These are phyloP conservation scores for Alternaria gaisen DNA, from an alignment of 2,329 filamentous ascomycete genomes.

Conservation along the genomic window DNA sequence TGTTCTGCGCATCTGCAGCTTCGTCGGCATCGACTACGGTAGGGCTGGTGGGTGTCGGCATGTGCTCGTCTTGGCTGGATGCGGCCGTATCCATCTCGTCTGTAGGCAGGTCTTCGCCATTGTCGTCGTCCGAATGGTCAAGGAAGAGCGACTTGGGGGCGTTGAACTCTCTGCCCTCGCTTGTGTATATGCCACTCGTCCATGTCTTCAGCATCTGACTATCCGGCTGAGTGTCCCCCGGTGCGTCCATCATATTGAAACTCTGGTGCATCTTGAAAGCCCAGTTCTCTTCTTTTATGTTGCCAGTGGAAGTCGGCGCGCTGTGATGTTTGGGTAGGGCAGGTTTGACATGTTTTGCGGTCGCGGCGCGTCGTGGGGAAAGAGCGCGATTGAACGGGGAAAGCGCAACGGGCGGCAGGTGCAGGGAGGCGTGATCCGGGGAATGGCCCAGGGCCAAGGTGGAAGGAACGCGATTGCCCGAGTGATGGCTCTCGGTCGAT, in stretches of 20 bases:
- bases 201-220: constrained; percentile 57
- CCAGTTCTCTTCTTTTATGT: constrained; percentile 27
- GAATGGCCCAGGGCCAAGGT: constrained; percentile 16
- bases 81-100: constrained; percentile 30
- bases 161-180: constrained; percentile 16
- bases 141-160: constrained; percentile 32
- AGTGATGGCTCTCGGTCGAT: constrained; percentile 30
- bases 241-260: constrained; percentile 51
- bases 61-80: constrained; percentile 40
- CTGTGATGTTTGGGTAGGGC: constrained; percentile 40
- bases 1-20: constrained; percentile 24
- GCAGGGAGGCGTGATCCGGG: constrained; percentile 17
- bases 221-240: constrained; percentile 59
- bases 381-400: constrained; percentile 23
- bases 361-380: constrained; percentile 41
- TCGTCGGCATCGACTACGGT: constrained; percentile 41
- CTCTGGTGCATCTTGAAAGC: constrained; percentile 44
- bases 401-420: constrained; percentile 21
- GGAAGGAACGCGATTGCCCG: constrained; percentile 19
- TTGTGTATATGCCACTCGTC: constrained; percentile 40
- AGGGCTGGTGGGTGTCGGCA: constrained; percentile 40
- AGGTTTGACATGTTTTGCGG: constrained; percentile 42
- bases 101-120: constrained; percentile 25
- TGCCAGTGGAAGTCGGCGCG: constrained; percentile 39
- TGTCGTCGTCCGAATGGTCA: constrained; percentile 26